phyloP scores from a whole-genome alignment of 108 stramenopile species.

The Cyclotella cryptica region DNA sequence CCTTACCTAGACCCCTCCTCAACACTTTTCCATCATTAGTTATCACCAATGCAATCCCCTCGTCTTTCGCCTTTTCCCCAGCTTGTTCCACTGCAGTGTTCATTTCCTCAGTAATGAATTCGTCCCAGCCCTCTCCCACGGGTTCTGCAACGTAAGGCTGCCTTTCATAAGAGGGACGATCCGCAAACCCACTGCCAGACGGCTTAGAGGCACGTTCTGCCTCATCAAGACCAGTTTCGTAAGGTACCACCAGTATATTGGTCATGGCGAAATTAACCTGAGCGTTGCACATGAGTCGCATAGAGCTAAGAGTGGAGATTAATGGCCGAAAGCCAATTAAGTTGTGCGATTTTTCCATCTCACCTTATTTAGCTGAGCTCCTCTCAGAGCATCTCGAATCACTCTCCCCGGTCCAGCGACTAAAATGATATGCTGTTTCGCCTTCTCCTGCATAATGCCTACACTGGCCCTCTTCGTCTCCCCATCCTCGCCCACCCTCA shows the following conservation, averaged over 20 bases:
- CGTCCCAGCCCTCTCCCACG: constrained; percentile 77
- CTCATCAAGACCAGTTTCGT: constrained; percentile 62
- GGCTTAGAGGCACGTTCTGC: constrained; percentile 54
- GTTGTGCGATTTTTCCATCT: not conserved
- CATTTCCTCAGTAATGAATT: constrained; percentile 73
- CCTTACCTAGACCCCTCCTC: constrained; percentile 78
- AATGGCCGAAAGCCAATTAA: too few species aligned
- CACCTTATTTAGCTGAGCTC: constrained; percentile 83
- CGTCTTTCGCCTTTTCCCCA: constrained; percentile 67
- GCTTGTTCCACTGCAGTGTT: constrained; percentile 73
- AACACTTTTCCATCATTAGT: constrained; percentile 79
- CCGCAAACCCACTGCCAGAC: constrained; percentile 69
- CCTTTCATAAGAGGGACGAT: constrained; percentile 74
- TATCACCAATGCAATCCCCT: constrained; percentile 83
- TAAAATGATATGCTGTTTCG: constrained; percentile 84
- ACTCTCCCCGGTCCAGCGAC: constrained; percentile 80
- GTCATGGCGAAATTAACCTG: constrained; percentile 75
- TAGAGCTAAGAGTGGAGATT: not conserved
- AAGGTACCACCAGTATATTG: constrained; percentile 82
- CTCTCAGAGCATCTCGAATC: constrained; percentile 76
- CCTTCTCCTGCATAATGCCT: constrained; percentile 65
- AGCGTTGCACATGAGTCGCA: not conserved
- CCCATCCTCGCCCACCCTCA: constrained; percentile 70
- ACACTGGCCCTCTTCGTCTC: constrained; percentile 58
- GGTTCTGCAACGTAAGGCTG: constrained; percentile 81